These are phyloP conservation scores for Cadophora luteo-olivacea DNA, from an alignment of 2,329 filamentous ascomycete species.

Conservation along the genomic window DNA sequence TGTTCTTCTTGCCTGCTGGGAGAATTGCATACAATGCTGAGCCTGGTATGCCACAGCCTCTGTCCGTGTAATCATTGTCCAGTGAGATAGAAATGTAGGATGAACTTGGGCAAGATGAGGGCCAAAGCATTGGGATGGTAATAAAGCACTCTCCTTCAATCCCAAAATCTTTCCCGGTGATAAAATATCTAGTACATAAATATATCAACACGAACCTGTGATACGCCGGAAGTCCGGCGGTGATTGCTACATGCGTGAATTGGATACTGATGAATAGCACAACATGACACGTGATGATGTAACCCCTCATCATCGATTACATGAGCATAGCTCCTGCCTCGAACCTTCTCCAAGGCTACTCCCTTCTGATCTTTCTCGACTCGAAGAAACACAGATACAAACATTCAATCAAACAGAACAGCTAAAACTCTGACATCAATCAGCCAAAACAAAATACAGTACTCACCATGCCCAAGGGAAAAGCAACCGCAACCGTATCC, in stretches of 20 bases:
- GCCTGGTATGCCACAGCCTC: constrained; percentile 52
- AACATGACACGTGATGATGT: constrained; percentile 2
- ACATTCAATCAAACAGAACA: background rate
- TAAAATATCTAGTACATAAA: background rate
- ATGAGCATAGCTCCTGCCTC: constrained; percentile 13
- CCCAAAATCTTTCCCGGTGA: background rate
- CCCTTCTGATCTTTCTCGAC: background rate
- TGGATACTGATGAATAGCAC: background rate
- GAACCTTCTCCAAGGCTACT: background rate
- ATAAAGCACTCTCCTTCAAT: background rate
- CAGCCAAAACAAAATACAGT: background rate
- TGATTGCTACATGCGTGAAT: background rate
- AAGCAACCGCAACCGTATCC: constrained; percentile 24
- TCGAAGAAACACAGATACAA: background rate
- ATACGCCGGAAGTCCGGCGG: background rate
- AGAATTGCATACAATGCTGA: constrained; percentile 57
- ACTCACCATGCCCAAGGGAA: constrained; percentile 53
- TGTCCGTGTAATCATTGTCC: constrained; percentile 12
- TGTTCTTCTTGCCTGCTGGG: constrained; percentile 62
- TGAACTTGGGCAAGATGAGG: background rate
- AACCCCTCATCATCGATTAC: constrained; percentile 18
- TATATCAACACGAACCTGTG: background rate
- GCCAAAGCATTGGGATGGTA: background rate
- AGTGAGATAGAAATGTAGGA: background rate
- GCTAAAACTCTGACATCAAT: background rate